Percentiles rank a stretch among this genome's conserved stretches.
phyloP scores from a whole-genome alignment of 257 asterid genomes.

The Solanum bukasovii region DNA sequence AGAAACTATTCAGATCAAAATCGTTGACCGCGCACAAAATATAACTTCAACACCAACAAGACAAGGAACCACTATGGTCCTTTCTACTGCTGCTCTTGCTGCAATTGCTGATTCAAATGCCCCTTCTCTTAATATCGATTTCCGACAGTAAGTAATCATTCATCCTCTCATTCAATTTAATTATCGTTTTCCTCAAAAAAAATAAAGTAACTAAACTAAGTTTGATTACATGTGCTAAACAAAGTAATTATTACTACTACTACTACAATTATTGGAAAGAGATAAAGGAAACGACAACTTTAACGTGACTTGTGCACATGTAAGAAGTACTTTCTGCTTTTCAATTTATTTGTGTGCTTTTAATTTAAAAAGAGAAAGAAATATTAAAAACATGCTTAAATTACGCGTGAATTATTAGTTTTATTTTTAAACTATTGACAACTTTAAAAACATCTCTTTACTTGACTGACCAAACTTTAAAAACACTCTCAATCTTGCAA shows the following conservation, averaged over 20 bases:
- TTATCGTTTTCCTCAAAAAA: not conserved
- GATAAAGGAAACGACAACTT: not conserved
- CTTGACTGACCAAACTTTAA: no score
- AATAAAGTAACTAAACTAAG: not conserved
- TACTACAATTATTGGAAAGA: not conserved
- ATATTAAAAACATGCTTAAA: fast-evolving
- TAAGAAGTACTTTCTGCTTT: not conserved
- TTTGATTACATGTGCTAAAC: not conserved
- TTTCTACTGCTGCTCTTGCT: slow-evolving; percentile 38
- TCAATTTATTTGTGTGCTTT: fast-evolving
- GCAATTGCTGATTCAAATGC: slow-evolving; percentile 26
- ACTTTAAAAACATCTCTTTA: fast-evolving
- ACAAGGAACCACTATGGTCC: slow-evolving; percentile 34
- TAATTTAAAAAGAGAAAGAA: no score
- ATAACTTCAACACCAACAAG: slow-evolving; percentile 35
- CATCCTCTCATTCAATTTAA: not conserved
- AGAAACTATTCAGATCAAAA: slow-evolving; percentile 34
- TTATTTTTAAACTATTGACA: fast-evolving
- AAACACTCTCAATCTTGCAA: fast-evolving
- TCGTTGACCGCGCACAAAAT: slow-evolving; percentile 59
- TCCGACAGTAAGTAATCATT: slow-evolving; percentile 33
- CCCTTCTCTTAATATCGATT: slow-evolving; percentile 38
- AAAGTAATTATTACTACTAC: not conserved
- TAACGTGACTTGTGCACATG: not conserved
- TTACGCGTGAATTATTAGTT: no score